These are phyloP conservation scores for Fraxinus latifolia DNA, from an alignment of 305 asterid genomes.

Conservation along the genomic window DNA sequence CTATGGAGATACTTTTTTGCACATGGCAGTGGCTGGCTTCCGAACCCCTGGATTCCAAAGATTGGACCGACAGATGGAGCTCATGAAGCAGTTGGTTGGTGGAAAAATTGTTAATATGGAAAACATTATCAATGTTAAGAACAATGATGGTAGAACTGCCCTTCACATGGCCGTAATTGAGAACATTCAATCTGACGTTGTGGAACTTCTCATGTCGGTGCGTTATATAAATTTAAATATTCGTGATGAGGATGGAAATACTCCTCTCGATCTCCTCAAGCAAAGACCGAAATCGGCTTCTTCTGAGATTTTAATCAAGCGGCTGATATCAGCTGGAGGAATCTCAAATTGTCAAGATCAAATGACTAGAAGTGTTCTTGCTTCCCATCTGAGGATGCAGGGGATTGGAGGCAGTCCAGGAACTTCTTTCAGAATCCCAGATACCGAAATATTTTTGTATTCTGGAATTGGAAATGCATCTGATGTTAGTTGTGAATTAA, in stretches of 20 bases:
- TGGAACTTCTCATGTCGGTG: constrained; percentile 68
- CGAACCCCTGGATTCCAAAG: constrained; percentile 60
- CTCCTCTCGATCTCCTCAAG: constrained; percentile 69
- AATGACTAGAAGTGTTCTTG: constrained; percentile 40
- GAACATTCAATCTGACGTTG: constrained; percentile 55
- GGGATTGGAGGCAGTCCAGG: constrained; percentile 78
- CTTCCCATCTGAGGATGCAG: constrained; percentile 54
- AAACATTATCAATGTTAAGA: constrained; percentile 48
- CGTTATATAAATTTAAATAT: constrained; percentile 47
- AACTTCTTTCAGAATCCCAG: constrained; percentile 65
- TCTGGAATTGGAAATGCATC: constrained; percentile 42
- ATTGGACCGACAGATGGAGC: constrained; percentile 61
- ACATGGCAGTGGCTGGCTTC: constrained; percentile 78
- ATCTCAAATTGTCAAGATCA: constrained; percentile 41
- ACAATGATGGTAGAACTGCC: constrained; percentile 70
- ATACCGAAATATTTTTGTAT: constrained; percentile 60
- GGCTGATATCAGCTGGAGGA: constrained; percentile 72
- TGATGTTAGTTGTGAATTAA: constrained; percentile 32
- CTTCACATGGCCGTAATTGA: constrained; percentile 70
- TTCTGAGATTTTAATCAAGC: constrained; percentile 61
- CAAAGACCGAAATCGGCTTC: constrained; percentile 55
- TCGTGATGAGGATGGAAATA: constrained; percentile 58
- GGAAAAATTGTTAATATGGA: constrained; percentile 35
- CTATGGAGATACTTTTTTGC: constrained; percentile 70
- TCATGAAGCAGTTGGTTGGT: constrained; percentile 43